These are phyloP conservation scores for Scytalidium lignicola DNA, from an alignment of 2,329 filamentous ascomycete species.

Conservation along the genomic window DNA sequence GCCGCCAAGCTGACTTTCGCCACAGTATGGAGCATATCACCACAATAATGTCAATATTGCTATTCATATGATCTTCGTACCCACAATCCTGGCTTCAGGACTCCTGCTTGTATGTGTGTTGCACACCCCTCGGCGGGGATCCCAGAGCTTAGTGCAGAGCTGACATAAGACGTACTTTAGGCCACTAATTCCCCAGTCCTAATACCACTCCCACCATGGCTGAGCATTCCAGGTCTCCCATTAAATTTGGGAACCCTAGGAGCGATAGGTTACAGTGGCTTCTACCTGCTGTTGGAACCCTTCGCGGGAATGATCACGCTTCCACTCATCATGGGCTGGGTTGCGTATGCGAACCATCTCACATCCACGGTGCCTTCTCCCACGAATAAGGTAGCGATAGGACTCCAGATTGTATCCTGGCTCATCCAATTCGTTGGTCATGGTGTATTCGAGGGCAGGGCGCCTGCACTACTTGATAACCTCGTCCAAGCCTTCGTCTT, in stretches of 20 bases:
- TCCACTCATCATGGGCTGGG: constrained; percentile 65
- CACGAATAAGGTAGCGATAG: constrained; percentile 52
- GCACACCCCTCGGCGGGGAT: background rate
- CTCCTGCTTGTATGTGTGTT: constrained; percentile 59
- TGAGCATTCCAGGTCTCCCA: constrained; percentile 59
- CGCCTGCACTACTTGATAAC: constrained; percentile 83
- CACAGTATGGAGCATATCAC: constrained; percentile 74
- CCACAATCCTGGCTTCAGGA: constrained; percentile 62
- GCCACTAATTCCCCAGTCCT: constrained; percentile 55
- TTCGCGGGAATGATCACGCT: constrained; percentile 75
- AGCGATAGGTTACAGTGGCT: constrained; percentile 60
- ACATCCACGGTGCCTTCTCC: constrained; percentile 40
- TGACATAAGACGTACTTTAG: constrained; percentile 29
- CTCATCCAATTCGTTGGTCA: constrained; percentile 84
- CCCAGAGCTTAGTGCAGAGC: background rate
- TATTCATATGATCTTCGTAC: constrained; percentile 74
- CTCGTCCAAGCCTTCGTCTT: constrained; percentile 82
- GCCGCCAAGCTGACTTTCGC: background rate
- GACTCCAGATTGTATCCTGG: constrained; percentile 69
- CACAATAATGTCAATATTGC: constrained; percentile 67
- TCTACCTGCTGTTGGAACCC: constrained; percentile 89
- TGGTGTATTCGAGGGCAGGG: constrained; percentile 78
- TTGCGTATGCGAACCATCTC: constrained; percentile 70
- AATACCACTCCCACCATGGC: constrained; percentile 56
- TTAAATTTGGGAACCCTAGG: constrained; percentile 60